These are phyloP conservation scores for Gnomoniopsis smithogilvyi DNA, from an alignment of 2,329 filamentous ascomycete species.

Conservation along the genomic window DNA sequence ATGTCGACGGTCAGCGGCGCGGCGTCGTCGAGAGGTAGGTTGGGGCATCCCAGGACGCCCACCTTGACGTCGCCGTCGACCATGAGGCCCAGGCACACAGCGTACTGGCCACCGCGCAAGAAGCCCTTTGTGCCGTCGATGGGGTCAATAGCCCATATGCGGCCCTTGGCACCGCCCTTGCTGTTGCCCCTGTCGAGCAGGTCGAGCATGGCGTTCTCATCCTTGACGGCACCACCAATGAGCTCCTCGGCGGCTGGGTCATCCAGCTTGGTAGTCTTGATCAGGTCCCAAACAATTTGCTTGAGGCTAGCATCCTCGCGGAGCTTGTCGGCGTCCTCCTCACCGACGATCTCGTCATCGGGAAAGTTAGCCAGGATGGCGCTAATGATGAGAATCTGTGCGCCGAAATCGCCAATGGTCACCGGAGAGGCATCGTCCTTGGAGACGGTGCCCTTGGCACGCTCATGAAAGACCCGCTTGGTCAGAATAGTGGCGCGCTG, in stretches of 20 bases:
- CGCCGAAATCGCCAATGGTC: conserved; percentile 96
- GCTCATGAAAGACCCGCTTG: conserved; percentile 64
- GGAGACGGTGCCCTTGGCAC: conserved; percentile 88
- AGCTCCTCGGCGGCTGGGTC: conserved; percentile 62
- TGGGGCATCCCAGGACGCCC: conserved; percentile 92
- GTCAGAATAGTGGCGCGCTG: conserved; percentile 66
- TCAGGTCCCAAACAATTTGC: conserved; percentile 79
- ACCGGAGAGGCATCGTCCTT: conserved; percentile 97
- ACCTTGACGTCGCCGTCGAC: conserved; percentile 92
- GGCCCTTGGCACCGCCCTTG: conserved; percentile 66
- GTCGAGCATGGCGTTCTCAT: conserved; percentile 60
- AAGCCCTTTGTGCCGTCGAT: conserved; percentile 99
- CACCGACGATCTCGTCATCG: conserved; percentile 84
- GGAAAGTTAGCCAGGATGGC: conserved; percentile 90
- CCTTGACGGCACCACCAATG: conserved; percentile 64
- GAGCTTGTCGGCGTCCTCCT: conserved; percentile 85
- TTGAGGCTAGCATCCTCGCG: conserved; percentile 67
- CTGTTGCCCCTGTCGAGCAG: conserved; percentile 67
- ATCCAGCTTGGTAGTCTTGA: conserved; percentile 66
- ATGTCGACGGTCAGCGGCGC: conserved; percentile 68
- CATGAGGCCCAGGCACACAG: conserved; percentile 87
- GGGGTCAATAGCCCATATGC: conserved; percentile 95
- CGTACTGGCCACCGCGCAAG: conserved; percentile 92
- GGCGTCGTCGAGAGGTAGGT: conserved; percentile 83
- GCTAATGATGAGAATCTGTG: conserved; percentile 91